These are phyloP conservation scores for Plasmodium coatneyi DNA, from an alignment of 169 alveolate genomes.

Conservation along the genomic window DNA sequence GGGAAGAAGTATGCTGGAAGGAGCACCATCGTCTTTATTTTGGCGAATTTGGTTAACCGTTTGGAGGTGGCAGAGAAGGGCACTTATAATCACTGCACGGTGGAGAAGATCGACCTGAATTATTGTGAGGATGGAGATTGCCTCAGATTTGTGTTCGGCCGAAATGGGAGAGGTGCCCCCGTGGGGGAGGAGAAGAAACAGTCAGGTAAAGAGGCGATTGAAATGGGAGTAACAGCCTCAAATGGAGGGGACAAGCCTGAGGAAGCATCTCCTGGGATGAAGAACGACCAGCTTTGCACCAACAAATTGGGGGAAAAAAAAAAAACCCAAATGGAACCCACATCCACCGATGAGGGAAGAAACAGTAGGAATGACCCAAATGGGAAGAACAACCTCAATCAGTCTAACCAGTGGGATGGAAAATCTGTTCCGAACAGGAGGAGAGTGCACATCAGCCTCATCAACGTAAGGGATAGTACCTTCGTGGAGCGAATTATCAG, in stretches of 20 bases:
- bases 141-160: background rate
- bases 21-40: constrained; percentile 8
- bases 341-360: no score
- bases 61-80: background rate
- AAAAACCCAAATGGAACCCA: background rate
- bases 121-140: constrained; percentile 17
- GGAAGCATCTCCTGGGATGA: background rate
- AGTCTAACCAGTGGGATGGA: background rate
- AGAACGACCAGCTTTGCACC: background rate
- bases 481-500: constrained; percentile 23
- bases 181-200: background rate
- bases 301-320: background rate
- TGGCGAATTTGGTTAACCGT: background rate
- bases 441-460: background rate
- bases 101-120: constrained; percentile 9
- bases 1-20: constrained; percentile 47
- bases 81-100: background rate
- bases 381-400: background rate
- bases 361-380: background rate
- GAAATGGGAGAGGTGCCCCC: no score
- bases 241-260: background rate
- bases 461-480: background rate
- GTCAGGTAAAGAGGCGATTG: background rate
- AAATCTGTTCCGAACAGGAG: background rate
- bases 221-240: background rate